Conservation (phyloP, 805 yeast genomes). For the Metahyphopichia silvanorum region DNA sequence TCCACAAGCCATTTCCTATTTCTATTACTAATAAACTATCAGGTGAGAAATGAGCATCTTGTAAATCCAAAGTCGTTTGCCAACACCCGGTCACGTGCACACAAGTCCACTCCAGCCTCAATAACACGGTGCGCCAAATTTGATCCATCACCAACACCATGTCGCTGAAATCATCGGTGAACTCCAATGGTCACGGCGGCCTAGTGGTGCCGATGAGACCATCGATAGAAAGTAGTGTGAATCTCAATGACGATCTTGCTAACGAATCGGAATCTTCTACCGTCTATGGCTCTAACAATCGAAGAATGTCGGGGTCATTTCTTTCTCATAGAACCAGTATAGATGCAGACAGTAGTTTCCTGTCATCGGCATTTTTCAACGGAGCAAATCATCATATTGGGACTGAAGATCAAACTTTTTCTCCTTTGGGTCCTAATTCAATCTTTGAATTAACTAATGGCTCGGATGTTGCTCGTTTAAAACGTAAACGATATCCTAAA, state of each 20-base stretch:
- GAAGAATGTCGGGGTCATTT: conserved; percentile 10
- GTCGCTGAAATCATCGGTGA: conserved; percentile 7
- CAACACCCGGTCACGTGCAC: conserved; percentile 1
- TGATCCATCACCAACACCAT: conserved; percentile 1
- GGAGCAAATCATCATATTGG: conserved; percentile 13
- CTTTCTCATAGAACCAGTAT: conserved; percentile 24
- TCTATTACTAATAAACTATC: background rate
- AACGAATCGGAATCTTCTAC: conserved; percentile 21
- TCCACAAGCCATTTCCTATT: conserved; percentile 5
- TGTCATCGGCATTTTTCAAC: conserved; percentile 24
- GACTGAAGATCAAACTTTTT: conserved; percentile 24
- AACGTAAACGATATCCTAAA: conserved; percentile 30
- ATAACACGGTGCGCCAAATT: background rate
- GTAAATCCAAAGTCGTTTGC: too few species aligned
- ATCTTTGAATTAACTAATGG: conserved; percentile 72
- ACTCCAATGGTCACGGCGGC: conserved; percentile 1
- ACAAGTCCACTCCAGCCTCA: background rate
- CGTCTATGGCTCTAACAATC: conserved; percentile 10
- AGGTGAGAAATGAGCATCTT: conserved; percentile 1
- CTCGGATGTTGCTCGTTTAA: conserved; percentile 43
- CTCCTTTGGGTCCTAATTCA: conserved; percentile 71
- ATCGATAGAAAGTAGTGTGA: conserved; percentile 19
- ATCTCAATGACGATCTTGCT: conserved; percentile 33
- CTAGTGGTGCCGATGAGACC: conserved; percentile 8
- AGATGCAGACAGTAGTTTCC: conserved; percentile 28